phyloP scores from a whole-genome alignment of 257 asterid genomes.

The Catharanthus roseus region DNA sequence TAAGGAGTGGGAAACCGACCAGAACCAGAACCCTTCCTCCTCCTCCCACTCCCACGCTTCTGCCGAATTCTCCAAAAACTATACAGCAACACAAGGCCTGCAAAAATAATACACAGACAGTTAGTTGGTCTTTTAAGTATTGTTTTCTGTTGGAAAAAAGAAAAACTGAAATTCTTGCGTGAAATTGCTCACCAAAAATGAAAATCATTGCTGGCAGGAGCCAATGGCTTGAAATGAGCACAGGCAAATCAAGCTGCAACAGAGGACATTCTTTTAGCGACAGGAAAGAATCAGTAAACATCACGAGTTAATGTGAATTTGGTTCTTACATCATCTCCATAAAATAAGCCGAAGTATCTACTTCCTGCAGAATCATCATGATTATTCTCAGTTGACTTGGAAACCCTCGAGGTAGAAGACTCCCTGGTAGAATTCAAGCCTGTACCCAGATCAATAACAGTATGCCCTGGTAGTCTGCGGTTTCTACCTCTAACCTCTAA shows the following conservation, averaged over 20 bases:
- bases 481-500: slow-evolving; percentile 67
- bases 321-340: slow-evolving; percentile 74
- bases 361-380: slow-evolving; percentile 42
- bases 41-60: slow-evolving; percentile 73
- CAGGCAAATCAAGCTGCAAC: slow-evolving; percentile 80
- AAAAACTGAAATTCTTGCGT: neutral
- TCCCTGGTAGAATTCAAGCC: slow-evolving; percentile 53
- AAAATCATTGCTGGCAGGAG: slow-evolving; percentile 70
- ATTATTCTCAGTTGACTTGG: slow-evolving; percentile 28
- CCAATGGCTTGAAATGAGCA: slow-evolving; percentile 82
- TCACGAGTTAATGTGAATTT: neutral
- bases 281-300: neutral
- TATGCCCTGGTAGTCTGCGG: slow-evolving; percentile 67
- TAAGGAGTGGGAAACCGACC: slow-evolving; percentile 46
- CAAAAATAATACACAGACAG: slow-evolving; percentile 5
- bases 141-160: too few relatives aligned
- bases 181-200: slow-evolving; percentile 50
- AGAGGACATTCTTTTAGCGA: too few relatives aligned
- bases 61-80: slow-evolving; percentile 82
- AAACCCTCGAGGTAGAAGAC: slow-evolving; percentile 19
- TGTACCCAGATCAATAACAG: slow-evolving; percentile 43
- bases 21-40: slow-evolving; percentile 49
- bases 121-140: neutral
- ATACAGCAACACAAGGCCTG: slow-evolving; percentile 62
- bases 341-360: slow-evolving; percentile 59